Base-by-base conservation (phyloP, 1,284 basidiomycete genomes). In the Ganoderma boninense region DNA sequence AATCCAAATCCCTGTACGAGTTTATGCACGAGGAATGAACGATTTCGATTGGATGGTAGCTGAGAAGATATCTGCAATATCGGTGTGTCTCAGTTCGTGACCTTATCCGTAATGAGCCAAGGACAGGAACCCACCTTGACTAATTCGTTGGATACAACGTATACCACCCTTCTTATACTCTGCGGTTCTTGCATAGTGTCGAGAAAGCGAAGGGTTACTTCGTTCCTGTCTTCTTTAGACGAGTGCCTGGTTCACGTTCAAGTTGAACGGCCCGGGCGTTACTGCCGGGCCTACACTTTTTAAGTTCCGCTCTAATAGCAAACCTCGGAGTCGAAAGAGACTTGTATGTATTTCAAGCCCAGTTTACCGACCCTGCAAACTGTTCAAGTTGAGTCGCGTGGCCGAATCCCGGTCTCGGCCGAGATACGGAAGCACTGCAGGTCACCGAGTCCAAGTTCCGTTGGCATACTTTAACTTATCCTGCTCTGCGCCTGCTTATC, bases 21-120 rank as follows among this genome's bases (percentile, higher is more conserved):
- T 1, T 89, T 88, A 77, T 98, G 95, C 1, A 97, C 94, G 6
- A 95, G 79, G 0, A 89, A 79, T 0, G 96, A 96, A n/a, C 97
- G 87, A 18, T 92, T 91, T 65, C 80, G 84, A 79, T 98, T 97
- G 1, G 95, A 94, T 0, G 96, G 97, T 0, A 97, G 86, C 4
- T 88, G 83, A 26, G 92, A 93, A 1, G 90, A 93, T 68, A 85
- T 38, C 64, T 69, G 64, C 13, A 29, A 62, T 23, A 20, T 20
- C 38, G 40, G 23, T 38, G 26, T n/a, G 29, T 32, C 29, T 32
- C 29, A n/a, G 14, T 56, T 43, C 26, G 35, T 66, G 13, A 38
- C 1, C 7, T 38, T 38, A 38, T 38, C 6, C 23, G 29, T 18
- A 62, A 16, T 14, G 23, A 38, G 43, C 14, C 23, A 52, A 23